phyloP scores from a whole-genome alignment of 2,329 filamentous ascomycete genomes.

The Penicillium vulpinum region DNA sequence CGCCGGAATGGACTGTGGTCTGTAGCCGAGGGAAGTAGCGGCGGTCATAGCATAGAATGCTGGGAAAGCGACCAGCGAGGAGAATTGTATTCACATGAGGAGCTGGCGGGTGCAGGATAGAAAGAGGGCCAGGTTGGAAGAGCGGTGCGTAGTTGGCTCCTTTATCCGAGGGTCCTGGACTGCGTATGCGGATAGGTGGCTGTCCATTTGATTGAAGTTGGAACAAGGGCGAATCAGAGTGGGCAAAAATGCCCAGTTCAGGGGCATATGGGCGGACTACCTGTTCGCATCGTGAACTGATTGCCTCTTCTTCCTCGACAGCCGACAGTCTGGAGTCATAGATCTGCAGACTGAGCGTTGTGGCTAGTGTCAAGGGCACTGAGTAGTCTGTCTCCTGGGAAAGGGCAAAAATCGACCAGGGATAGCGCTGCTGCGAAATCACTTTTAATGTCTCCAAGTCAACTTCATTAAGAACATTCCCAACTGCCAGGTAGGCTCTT shows the following conservation, averaged over 20 bases:
- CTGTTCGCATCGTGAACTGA: slow-evolving; percentile 37
- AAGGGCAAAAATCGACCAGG: slow-evolving; percentile 79
- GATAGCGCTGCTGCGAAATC: slow-evolving; percentile 69
- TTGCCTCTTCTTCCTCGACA: slow-evolving; percentile 36
- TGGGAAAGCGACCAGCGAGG: slow-evolving; percentile 84
- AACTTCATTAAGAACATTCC: slow-evolving; percentile 74
- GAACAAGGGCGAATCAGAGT: slow-evolving; percentile 34
- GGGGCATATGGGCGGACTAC: slow-evolving; percentile 26
- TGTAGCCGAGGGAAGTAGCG: slow-evolving; percentile 77
- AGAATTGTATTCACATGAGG: slow-evolving; percentile 75
- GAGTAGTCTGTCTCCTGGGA: slow-evolving; percentile 65
- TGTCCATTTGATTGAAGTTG: slow-evolving; percentile 35
- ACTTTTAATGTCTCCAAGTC: slow-evolving; percentile 73
- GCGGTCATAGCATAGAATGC: slow-evolving; percentile 84
- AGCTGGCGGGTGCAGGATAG: slow-evolving; percentile 73
- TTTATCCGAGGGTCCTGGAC: slow-evolving; percentile 35
- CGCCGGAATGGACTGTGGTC: slow-evolving; percentile 80
- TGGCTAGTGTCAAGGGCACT: slow-evolving; percentile 79
- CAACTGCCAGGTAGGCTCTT: slow-evolving; percentile 77
- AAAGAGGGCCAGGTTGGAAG: slow-evolving; percentile 77
- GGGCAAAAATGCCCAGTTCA: slow-evolving; percentile 33
- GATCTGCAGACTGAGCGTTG: slow-evolving; percentile 75
- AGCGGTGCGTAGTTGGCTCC: slow-evolving; percentile 64
- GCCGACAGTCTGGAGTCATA: slow-evolving; percentile 66
- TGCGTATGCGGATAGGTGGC: slow-evolving; percentile 41